These are phyloP conservation scores for Fraxinus pennsylvanica DNA, from an alignment of 257 asterid genomes.

Conservation along the genomic window DNA sequence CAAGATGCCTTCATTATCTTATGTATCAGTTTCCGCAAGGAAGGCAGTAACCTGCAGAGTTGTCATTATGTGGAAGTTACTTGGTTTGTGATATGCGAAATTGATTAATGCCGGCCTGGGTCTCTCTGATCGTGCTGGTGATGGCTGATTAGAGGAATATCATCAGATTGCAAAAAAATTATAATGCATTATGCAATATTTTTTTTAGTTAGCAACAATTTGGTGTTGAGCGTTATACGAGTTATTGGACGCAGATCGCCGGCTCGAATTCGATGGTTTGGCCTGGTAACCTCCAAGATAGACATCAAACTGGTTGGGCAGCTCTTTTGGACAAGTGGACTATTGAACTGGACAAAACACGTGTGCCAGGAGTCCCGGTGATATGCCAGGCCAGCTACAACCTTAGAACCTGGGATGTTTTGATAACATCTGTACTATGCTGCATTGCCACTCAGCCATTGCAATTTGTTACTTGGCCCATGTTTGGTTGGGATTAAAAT, in stretches of 20 bases:
- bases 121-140: background rate
- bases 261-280: background rate
- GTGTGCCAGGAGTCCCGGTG: background rate
- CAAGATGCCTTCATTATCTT: background rate
- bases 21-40: background rate
- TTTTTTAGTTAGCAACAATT: background rate
- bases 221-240: background rate
- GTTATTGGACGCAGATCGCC: background rate
- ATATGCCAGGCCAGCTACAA: background rate
- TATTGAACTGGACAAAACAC: background rate
- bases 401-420: background rate
- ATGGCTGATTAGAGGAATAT: background rate
- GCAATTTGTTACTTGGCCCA: background rate
- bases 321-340: background rate
- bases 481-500: too few species aligned
- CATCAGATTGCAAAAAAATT: background rate
- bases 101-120: background rate
- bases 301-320: background rate
- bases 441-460: background rate
- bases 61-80: background rate
- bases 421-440: background rate
- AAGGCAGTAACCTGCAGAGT: background rate
- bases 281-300: background rate
- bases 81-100: background rate
- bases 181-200: too few species aligned